These are phyloP conservation scores for Kazachstania taianensis DNA, from an alignment of 805 yeast genomes.

Conservation along the genomic window DNA sequence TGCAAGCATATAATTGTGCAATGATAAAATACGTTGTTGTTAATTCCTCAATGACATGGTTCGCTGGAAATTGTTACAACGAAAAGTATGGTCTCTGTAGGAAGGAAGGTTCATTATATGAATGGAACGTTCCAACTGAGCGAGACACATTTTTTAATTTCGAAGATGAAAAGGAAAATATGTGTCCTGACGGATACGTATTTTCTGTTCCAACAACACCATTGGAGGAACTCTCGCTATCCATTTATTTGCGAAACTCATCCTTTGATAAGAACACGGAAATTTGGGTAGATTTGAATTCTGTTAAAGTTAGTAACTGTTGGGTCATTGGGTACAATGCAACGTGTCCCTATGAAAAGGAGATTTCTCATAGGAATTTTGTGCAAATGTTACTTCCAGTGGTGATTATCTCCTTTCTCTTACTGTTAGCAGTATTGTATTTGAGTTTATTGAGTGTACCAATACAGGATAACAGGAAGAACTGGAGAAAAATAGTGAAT, in stretches of 20 bases:
- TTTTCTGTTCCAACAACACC: slow-evolving; percentile 45
- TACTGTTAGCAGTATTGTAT: slow-evolving; percentile 41
- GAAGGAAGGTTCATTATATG: slow-evolving; percentile 28
- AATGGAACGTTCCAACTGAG: slow-evolving; percentile 35
- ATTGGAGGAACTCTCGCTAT: slow-evolving; percentile 32
- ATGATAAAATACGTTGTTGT: slow-evolving; percentile 18
- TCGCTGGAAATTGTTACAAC: slow-evolving; percentile 55
- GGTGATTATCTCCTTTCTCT: slow-evolving; percentile 43
- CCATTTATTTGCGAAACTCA: slow-evolving; percentile 8
- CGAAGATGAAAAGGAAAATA: slow-evolving; percentile 15
- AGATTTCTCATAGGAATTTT: slow-evolving; percentile 45
- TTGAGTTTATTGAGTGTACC: slow-evolving; percentile 57
- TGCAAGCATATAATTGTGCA: slow-evolving; percentile 40
- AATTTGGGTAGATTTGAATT: slow-evolving; percentile 74
- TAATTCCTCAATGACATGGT: slow-evolving; percentile 41
- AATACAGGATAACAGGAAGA: slow-evolving; percentile 55
- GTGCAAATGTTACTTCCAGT: slow-evolving; percentile 58
- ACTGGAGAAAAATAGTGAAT: slow-evolving; percentile 50
- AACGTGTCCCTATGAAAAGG: slow-evolving; percentile 63
- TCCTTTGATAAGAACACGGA: slow-evolving; percentile 5
- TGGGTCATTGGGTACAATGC: slow-evolving; percentile 77
- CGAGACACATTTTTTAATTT: slow-evolving; percentile 36
- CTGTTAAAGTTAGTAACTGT: slow-evolving; percentile 61
- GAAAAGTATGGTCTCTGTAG: slow-evolving; percentile 48
- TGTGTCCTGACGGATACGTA: slow-evolving; percentile 30